These are phyloP conservation scores for Gossypium mustelinum DNA, from an alignment of 345 rosid genomes.

Conservation along the genomic window DNA sequence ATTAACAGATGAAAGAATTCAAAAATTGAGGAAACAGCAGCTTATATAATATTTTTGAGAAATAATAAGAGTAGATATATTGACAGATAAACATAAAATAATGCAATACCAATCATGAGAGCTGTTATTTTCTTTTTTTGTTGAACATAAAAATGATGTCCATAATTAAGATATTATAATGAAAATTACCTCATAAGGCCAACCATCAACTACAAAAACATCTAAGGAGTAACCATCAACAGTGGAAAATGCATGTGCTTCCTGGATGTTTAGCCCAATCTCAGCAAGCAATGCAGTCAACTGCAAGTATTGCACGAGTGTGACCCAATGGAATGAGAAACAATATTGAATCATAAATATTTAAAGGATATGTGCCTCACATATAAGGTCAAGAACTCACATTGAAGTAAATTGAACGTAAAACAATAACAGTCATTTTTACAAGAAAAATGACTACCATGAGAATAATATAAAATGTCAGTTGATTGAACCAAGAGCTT, in stretches of 20 bases:
- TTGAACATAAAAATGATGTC: conserved; percentile 3
- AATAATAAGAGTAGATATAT: not conserved
- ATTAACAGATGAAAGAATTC: not conserved
- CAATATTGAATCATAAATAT: not conserved
- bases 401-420: not conserved
- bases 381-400: not conserved
- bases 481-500: not conserved
- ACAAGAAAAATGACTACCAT: not conserved
- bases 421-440: not conserved
- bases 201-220: conserved; percentile 98
- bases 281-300: conserved; percentile 86
- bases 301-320: conserved; percentile 43
- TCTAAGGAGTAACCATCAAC: conserved; percentile 89
- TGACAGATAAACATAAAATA: conserved; percentile 5
- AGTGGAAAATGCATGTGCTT: conserved; percentile 97
- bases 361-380: not conserved
- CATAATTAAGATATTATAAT: not conserved
- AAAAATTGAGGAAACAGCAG: not conserved
- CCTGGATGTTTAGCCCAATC: conserved; percentile 92
- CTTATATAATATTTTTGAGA: not conserved
- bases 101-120: not conserved
- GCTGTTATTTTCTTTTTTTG: not conserved
- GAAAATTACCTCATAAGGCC: conserved; percentile 89
- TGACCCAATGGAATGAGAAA: conserved; percentile 8
- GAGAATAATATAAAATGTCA: not conserved